Evolutionary conservation across 2,329 filamentous ascomycete genomes (phyloP).

Genomic region (Penicillium palitans): DNA sequence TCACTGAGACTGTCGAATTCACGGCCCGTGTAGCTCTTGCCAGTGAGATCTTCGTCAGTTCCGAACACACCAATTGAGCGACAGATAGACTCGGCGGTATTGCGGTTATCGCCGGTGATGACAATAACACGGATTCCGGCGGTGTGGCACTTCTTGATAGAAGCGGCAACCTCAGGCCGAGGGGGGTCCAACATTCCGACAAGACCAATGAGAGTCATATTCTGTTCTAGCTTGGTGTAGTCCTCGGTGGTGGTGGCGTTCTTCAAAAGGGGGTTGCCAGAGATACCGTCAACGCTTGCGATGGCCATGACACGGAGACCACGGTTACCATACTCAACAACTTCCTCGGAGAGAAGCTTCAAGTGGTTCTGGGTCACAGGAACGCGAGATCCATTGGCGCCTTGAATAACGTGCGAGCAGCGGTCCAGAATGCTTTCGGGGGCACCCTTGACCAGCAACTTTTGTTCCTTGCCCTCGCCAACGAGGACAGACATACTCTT

Average conservation of each 20-base stretch:
- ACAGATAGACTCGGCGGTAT: slow-evolving; percentile 97
- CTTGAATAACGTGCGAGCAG: slow-evolving; percentile 78
- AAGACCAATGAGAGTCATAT: slow-evolving; percentile 89
- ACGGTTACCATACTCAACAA: slow-evolving; percentile 85
- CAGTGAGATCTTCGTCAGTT: slow-evolving; percentile 73
- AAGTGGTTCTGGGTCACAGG: slow-evolving; percentile 68
- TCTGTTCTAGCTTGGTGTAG: slow-evolving; percentile 85
- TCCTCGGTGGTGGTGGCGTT: slow-evolving; percentile 79
- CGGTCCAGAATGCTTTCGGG: slow-evolving; percentile 93
- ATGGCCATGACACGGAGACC: slow-evolving; percentile 94
- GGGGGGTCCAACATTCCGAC: slow-evolving; percentile 97
- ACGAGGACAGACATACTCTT: slow-evolving; percentile 99
- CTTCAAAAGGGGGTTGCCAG: slow-evolving; percentile 66
- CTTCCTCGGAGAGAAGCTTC: slow-evolving; percentile 71
- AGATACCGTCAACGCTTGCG: slow-evolving; percentile 76
- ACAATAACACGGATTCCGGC: slow-evolving; percentile 97
- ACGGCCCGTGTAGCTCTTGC: slow-evolving; percentile 93
- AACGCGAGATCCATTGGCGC: slow-evolving; percentile 74
- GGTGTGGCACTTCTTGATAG: slow-evolving; percentile 84
- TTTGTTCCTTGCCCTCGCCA: slow-evolving; percentile 66
- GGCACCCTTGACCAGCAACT: slow-evolving; percentile 92
- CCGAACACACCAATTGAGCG: slow-evolving; percentile 94
- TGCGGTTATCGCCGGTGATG: slow-evolving; percentile 96
- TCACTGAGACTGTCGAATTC: slow-evolving; percentile 87
- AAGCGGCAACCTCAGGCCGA: slow-evolving; percentile 81